Conservation (phyloP, 2,329 filamentous ascomycete species). For the Immersiporthe knoxdaviesiana region DNA sequence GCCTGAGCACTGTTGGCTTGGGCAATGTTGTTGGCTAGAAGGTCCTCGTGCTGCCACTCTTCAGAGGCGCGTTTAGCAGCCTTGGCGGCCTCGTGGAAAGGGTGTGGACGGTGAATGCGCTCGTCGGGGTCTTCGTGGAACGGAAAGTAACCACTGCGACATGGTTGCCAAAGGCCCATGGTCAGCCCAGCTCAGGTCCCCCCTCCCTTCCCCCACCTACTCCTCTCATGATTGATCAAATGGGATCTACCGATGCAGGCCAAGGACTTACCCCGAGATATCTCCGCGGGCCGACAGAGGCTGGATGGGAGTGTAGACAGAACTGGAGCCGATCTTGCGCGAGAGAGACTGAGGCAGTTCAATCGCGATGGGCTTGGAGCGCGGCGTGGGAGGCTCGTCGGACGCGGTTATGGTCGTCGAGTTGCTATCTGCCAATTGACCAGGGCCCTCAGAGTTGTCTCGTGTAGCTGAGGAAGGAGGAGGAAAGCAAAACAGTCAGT, state of each 20-base stretch:
- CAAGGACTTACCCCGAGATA: conserved; percentile 56
- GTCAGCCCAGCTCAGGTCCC: conserved; percentile 11
- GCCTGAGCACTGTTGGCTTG: conserved; percentile 5
- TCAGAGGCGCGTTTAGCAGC: background rate
- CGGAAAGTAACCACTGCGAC: conserved; percentile 61
- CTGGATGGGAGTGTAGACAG: conserved; percentile 49
- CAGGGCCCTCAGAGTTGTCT: conserved; percentile 25
- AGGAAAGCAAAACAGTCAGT: background rate
- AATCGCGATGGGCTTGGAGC: conserved; percentile 57
- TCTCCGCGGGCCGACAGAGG: conserved; percentile 63
- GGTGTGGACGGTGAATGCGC: conserved; percentile 54
- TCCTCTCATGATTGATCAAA: conserved; percentile 18
- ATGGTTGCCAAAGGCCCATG: conserved; percentile 13
- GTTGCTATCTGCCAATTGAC: conserved; percentile 20
- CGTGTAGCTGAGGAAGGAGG: background rate
- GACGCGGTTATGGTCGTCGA: conserved; percentile 32
- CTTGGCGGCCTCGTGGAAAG: conserved; percentile 47
- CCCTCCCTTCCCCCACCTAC: too few species aligned
- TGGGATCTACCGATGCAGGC: conserved; percentile 17
- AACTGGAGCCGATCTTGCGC: conserved; percentile 45
- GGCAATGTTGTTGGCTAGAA: conserved; percentile 24
- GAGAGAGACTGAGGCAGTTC: conserved; percentile 46
- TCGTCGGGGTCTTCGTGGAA: conserved; percentile 58
- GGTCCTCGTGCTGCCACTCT: conserved; percentile 16
- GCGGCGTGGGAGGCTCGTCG: conserved; percentile 17